These are phyloP conservation scores for Rubus idaeus DNA, from an alignment of 306 rosid species.

Conservation along the genomic window DNA sequence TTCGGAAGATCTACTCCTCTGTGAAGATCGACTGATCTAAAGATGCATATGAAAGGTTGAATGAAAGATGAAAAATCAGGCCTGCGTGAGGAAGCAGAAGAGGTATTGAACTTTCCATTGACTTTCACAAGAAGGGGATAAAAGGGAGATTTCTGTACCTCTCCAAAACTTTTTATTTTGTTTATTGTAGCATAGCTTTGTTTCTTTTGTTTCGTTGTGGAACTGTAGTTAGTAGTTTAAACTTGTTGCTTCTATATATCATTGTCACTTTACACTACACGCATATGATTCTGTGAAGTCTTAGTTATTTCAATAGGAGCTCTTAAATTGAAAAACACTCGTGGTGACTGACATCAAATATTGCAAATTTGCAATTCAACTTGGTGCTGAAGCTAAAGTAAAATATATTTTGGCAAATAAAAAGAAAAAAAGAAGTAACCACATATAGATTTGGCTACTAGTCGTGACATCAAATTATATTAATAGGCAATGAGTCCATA, in stretches of 20 bases:
- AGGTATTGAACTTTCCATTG: not conserved
- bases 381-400: too few relatives aligned
- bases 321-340: not conserved
- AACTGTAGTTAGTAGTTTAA: constrained; percentile 35
- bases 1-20: constrained; percentile 90
- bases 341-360: too few relatives aligned
- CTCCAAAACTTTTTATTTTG: constrained; percentile 23
- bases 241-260: constrained; percentile 35
- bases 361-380: too few relatives aligned
- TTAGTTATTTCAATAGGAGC: not conserved
- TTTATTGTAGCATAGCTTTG: constrained; percentile 48
- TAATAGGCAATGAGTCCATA: not conserved
- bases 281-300: not conserved
- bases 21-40: constrained; percentile 88
- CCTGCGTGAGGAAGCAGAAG: not conserved
- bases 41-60: constrained; percentile 20
- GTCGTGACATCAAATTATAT: not conserved
- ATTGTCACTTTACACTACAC: not conserved
- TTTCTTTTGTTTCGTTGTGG: constrained; percentile 33
- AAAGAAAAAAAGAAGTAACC: not conserved
- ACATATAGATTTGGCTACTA: not conserved
- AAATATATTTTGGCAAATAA: too few relatives aligned
- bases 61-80: constrained; percentile 19
- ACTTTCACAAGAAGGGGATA: constrained; percentile 21
- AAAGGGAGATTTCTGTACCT: constrained; percentile 33